phyloP scores from a whole-genome alignment of 371 early-diverging fungal genomes.

The Quaeritorhiza haematococci region DNA sequence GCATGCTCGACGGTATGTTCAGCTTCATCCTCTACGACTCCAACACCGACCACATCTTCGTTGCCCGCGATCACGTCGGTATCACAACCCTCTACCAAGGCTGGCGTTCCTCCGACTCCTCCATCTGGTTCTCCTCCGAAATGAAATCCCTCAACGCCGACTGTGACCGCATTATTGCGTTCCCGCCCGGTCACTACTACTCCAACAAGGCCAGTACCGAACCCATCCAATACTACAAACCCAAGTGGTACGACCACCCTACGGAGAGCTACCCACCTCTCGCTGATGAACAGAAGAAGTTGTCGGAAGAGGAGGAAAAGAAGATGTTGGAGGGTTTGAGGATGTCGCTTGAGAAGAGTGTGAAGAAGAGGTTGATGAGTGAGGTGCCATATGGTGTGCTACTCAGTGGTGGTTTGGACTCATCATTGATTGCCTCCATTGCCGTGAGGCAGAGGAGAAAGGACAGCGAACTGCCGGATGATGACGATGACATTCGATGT shows the following conservation, averaged over 20 bases:
- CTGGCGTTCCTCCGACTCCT: constrained; percentile 75
- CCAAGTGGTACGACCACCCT: constrained; percentile 76
- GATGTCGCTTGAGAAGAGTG: constrained; percentile 73
- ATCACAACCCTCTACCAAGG: constrained; percentile 96
- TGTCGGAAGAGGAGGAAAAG: constrained; percentile 24
- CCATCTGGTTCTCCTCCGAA: constrained; percentile 89
- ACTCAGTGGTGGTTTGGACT: constrained; percentile 91
- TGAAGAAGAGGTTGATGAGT: constrained; percentile 92
- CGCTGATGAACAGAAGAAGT: constrained; percentile 23
- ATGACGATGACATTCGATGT: constrained; percentile 70
- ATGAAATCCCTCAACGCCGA: constrained; percentile 91
- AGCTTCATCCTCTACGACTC: constrained; percentile 87
- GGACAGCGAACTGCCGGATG: constrained; percentile 22
- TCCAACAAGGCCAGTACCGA: constrained; percentile 58
- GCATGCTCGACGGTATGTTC: constrained; percentile 92
- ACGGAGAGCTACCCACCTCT: constrained; percentile 39
- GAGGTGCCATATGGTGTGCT: constrained; percentile 97
- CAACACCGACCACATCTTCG: constrained; percentile 68
- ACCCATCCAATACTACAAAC: constrained; percentile 81
- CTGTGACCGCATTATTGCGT: constrained; percentile 89
- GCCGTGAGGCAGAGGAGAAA: constrained; percentile 47
- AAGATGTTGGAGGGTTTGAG: constrained; percentile 69
- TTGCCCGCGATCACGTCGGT: constrained; percentile 94
- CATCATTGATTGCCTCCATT: constrained; percentile 88
- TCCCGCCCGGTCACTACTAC: constrained; percentile 93